These are phyloP conservation scores for Volvox africanus DNA, from an alignment of 139 green algal species.

Conservation along the genomic window DNA sequence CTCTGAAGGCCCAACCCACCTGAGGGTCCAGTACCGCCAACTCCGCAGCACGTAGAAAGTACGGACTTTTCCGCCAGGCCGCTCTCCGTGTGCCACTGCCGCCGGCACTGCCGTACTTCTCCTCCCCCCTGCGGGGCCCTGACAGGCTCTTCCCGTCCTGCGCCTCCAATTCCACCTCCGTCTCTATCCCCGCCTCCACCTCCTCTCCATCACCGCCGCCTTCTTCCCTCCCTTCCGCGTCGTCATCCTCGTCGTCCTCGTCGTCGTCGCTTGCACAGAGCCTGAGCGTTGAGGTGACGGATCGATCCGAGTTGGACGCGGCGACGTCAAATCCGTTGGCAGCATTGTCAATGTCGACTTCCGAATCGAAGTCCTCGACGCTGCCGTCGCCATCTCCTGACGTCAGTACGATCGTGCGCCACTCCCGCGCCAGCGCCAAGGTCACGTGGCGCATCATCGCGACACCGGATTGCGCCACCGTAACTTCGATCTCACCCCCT, in stretches of 20 bases:
- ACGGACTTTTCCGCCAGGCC: background rate
- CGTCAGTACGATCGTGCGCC: background rate
- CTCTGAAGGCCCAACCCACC: no score
- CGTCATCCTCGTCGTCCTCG: background rate
- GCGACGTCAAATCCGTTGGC: no score
- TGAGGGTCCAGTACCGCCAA: background rate
- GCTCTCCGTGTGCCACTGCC: background rate
- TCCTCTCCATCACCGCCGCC: background rate
- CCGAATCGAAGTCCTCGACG: background rate
- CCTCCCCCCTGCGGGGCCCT: background rate
- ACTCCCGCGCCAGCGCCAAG: background rate
- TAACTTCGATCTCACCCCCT: background rate
- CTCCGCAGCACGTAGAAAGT: background rate
- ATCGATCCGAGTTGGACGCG: background rate
- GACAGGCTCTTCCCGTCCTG: background rate
- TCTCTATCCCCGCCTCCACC: background rate
- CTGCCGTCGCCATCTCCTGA: background rate
- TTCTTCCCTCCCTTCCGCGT: no score
- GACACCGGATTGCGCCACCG: background rate
- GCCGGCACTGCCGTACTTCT: background rate
- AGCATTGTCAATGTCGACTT: background rate
- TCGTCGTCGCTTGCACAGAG: background rate
- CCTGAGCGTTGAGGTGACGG: no score
- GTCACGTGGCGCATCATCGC: background rate
- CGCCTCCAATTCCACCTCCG: no score